phyloP scores from a whole-genome alignment of 768 basidiomycete species.

The Lactifluus echinatus region DNA sequence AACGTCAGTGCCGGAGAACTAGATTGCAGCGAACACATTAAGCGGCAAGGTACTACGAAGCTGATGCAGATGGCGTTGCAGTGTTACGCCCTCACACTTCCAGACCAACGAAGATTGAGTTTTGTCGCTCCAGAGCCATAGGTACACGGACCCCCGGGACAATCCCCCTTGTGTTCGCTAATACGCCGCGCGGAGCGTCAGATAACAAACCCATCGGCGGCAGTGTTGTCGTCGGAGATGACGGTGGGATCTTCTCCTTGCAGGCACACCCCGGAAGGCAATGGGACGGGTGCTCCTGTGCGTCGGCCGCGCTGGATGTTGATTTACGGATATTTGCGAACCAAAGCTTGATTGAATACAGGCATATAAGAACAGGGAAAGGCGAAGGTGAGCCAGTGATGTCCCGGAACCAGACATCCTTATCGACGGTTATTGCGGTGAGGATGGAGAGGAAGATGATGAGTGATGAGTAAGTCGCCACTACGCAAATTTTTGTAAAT shows the following conservation, averaged over 20 bases:
- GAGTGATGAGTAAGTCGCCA: slow-evolving; percentile 10
- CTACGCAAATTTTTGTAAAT: slow-evolving; percentile 1
- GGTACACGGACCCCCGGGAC: slow-evolving; percentile 20
- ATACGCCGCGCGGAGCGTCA: neutral
- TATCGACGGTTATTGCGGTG: slow-evolving; percentile 16
- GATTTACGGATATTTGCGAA: neutral
- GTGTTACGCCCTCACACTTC: slow-evolving; percentile 6
- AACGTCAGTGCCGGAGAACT: neutral
- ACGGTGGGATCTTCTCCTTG: slow-evolving; percentile 14
- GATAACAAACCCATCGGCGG: slow-evolving; percentile 10
- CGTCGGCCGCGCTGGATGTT: neutral
- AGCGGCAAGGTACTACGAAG: neutral
- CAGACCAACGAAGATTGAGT: slow-evolving; percentile 18
- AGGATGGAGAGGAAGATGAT: slow-evolving; percentile 8
- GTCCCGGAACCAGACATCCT: slow-evolving; percentile 21
- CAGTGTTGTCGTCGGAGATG: slow-evolving; percentile 13
- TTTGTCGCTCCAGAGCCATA: slow-evolving; percentile 19
- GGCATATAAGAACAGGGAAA: slow-evolving; percentile 9
- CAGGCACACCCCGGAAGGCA: slow-evolving; percentile 19
- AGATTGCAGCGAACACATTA: too few species aligned
- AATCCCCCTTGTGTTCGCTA: neutral
- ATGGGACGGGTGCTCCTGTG: neutral
- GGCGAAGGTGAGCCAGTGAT: slow-evolving; percentile 20
- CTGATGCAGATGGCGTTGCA: neutral
- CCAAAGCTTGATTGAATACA: slow-evolving; percentile 8